A percentile compares a stretch with the other conserved stretches of the same genome.
Conservation (phyloP, 345 rosid species). For the Camelina laxa region DNA sequence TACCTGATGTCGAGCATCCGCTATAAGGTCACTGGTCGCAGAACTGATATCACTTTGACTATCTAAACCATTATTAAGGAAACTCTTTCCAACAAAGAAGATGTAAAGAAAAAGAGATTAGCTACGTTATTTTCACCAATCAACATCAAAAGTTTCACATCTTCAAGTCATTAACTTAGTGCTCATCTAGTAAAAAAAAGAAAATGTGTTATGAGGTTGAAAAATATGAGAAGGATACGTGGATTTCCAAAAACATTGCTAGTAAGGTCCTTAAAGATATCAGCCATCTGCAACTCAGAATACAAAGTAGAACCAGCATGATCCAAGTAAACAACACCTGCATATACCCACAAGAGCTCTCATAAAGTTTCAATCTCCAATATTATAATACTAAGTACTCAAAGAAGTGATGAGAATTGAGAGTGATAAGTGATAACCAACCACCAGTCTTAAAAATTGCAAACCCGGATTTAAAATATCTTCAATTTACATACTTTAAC, state of each 20-base stretch:
- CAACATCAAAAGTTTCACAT: conserved; percentile 18
- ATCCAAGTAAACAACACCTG: conserved; percentile 85
- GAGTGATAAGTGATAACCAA: no score
- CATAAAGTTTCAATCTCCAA: background rate
- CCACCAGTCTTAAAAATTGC: no score
- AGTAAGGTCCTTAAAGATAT: conserved; percentile 65
- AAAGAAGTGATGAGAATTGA: background rate
- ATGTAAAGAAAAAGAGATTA: conserved; percentile 1
- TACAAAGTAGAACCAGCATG: conserved; percentile 97
- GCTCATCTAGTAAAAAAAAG: conserved; percentile 15
- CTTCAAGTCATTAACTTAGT: background rate
- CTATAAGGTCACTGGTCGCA: conserved; percentile 62
- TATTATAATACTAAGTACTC: background rate
- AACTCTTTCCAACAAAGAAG: conserved; percentile 13
- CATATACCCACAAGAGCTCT: conserved; percentile 37
- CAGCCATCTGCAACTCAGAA: conserved; percentile 94
- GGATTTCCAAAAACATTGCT: conserved; percentile 86
- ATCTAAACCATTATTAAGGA: conserved; percentile 58
- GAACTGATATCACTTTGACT: conserved; percentile 85
- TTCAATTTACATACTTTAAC: no score
- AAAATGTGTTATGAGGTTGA: background rate
- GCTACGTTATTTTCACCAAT: background rate
- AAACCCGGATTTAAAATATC: no score
- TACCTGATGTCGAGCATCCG: conserved; percentile 88
- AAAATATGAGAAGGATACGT: conserved; percentile 65